phyloP scores from a whole-genome alignment of 805 yeast genomes.

The Millerago galiae region DNA sequence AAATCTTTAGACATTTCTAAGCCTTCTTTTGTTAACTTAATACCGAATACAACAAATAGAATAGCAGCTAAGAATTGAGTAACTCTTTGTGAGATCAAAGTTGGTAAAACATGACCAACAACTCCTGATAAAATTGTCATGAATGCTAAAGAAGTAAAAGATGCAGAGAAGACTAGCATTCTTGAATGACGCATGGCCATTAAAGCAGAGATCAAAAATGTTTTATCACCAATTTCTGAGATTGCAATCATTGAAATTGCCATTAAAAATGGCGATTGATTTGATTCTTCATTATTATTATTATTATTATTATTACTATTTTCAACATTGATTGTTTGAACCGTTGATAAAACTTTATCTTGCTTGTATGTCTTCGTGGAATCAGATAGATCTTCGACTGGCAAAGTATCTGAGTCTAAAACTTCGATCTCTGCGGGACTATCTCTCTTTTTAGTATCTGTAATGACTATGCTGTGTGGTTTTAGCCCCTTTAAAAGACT shows the following conservation, averaged over 20 bases:
- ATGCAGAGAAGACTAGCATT: slow-evolving; percentile 78
- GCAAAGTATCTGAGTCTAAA: slow-evolving; percentile 18
- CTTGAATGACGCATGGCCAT: slow-evolving; percentile 96
- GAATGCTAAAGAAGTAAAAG: slow-evolving; percentile 74
- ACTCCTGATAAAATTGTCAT: slow-evolving; percentile 91
- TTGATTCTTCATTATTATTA: neutral
- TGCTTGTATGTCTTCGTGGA: neutral
- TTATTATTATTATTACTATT: neutral
- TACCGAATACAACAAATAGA: slow-evolving; percentile 78
- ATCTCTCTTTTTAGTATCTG: slow-evolving; percentile 13
- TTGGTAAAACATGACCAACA: slow-evolving; percentile 87
- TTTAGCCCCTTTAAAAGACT: neutral
- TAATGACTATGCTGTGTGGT: slow-evolving; percentile 6
- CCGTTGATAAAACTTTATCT: neutral
- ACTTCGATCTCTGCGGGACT: slow-evolving; percentile 19
- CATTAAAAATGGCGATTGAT: slow-evolving; percentile 52
- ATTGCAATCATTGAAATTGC: slow-evolving; percentile 86
- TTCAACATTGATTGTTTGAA: neutral
- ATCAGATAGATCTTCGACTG: slow-evolving; percentile 14
- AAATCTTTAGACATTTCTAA: slow-evolving; percentile 68
- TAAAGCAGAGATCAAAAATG: slow-evolving; percentile 91
- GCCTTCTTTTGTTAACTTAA: slow-evolving; percentile 74
- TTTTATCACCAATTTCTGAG: slow-evolving; percentile 97
- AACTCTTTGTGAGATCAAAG: slow-evolving; percentile 68
- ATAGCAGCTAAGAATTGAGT: slow-evolving; percentile 80